Conservation (phyloP, 306 rosid genomes). For the Ammopiptanthus mongolicus region DNA sequence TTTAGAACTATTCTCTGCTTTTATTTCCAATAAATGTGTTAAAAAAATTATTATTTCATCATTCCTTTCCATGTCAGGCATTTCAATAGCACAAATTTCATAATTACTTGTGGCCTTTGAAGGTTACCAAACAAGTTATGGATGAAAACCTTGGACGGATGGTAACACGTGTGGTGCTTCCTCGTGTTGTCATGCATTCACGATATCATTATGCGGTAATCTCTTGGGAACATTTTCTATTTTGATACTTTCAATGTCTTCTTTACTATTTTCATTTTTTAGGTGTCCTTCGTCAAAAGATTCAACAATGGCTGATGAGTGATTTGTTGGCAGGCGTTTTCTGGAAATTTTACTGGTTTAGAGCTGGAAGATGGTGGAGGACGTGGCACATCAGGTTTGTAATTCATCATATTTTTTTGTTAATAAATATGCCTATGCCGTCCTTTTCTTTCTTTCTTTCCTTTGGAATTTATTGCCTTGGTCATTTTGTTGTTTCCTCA, state of each 20-base stretch:
- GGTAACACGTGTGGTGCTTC: slow-evolving; percentile 94
- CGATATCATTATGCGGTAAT: slow-evolving; percentile 87
- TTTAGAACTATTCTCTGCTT: background rate
- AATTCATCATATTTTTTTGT: background rate
- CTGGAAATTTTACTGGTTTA: slow-evolving; percentile 83
- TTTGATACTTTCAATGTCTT: background rate
- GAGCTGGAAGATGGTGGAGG: slow-evolving; percentile 99
- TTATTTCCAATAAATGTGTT: background rate
- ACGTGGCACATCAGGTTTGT: slow-evolving; percentile 90
- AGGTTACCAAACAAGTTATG: slow-evolving; percentile 88
- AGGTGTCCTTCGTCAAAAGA: background rate
- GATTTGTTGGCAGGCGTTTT: slow-evolving; percentile 65
- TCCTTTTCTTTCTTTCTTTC: too few species aligned
- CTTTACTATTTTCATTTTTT: slow-evolving; percentile 9
- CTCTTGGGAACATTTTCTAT: background rate
- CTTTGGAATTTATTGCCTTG: background rate
- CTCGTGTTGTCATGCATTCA: slow-evolving; percentile 95
- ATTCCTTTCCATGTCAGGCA: background rate
- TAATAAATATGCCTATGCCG: background rate
- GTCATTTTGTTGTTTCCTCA: background rate
- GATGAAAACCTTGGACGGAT: slow-evolving; percentile 91
- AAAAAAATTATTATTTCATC: too few species aligned
- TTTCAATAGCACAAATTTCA: slow-evolving; percentile 9
- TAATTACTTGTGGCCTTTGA: slow-evolving; percentile 15
- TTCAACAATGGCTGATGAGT: slow-evolving; percentile 16